phyloP scores from a whole-genome alignment of 1,139 yeast species.

The Yamadazyma siamensis region DNA sequence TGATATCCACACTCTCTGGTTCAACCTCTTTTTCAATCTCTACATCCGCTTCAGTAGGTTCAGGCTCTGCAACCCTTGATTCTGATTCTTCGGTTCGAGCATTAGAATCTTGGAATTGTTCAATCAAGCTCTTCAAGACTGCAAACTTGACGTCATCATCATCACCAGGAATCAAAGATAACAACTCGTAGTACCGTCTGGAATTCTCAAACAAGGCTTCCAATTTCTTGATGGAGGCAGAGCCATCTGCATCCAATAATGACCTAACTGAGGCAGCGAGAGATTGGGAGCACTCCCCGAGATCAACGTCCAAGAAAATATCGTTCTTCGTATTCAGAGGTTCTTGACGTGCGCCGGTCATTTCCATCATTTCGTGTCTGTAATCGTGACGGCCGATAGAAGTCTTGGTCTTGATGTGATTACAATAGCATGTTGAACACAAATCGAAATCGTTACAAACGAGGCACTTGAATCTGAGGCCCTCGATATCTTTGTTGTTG shows the following conservation, averaged over 20 bases:
- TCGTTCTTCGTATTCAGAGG: constrained; percentile 8
- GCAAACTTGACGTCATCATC: constrained; percentile 23
- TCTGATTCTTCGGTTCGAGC: background rate
- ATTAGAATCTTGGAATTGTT: constrained; percentile 4
- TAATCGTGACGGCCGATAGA: constrained; percentile 19
- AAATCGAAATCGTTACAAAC: constrained; percentile 55
- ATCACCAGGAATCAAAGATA: constrained; percentile 9
- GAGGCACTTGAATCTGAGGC: constrained; percentile 52
- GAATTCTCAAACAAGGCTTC: constrained; percentile 22
- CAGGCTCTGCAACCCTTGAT: background rate
- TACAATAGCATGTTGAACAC: constrained; percentile 46
- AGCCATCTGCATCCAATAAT: constrained; percentile 14
- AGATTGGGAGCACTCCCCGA: constrained; percentile 20
- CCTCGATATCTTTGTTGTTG: constrained; percentile 29
- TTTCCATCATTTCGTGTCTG: constrained; percentile 29
- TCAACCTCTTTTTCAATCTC: no score
- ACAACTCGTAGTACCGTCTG: constrained; percentile 23
- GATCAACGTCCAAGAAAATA: constrained; percentile 26
- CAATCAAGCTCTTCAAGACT: constrained; percentile 19
- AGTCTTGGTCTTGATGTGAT: constrained; percentile 8
- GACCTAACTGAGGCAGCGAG: constrained; percentile 18
- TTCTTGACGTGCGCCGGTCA: constrained; percentile 10
- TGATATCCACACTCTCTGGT: no score
- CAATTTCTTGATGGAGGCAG: constrained; percentile 21
- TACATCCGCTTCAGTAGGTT: background rate